Evolutionary conservation across 441 rosid species (phyloP).

Genomic region (Eruca vesicaria): DNA sequence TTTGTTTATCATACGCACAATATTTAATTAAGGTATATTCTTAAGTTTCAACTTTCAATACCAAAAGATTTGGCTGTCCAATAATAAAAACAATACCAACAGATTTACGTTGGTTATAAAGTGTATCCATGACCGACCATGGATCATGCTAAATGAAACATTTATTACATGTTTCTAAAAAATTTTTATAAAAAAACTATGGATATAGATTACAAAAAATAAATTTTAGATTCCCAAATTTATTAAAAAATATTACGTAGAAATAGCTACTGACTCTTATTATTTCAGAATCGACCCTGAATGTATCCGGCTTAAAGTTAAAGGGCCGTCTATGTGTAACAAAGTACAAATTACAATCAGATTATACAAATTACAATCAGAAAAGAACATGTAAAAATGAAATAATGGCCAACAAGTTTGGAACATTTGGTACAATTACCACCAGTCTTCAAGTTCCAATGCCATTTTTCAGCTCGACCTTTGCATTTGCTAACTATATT

Average conservation of each 20-base stretch:
- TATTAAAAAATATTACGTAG: too few species aligned
- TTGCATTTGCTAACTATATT: constrained; percentile 14
- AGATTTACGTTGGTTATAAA: not conserved
- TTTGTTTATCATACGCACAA: constrained; percentile 13
- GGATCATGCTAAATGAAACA: too few species aligned
- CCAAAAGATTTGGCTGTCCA: not conserved
- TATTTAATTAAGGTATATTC: not conserved
- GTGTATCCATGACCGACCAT: too few species aligned
- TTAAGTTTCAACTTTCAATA: not conserved
- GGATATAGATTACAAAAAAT: too few species aligned
- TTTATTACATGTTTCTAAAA: too few species aligned
- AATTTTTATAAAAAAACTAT: too few species aligned
- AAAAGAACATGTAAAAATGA: constrained; percentile 4
- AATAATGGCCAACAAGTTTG: constrained; percentile 27
- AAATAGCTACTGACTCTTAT: too few species aligned
- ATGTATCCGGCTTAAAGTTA: not conserved
- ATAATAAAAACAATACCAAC: not conserved
- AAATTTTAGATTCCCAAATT: too few species aligned
- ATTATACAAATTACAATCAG: not conserved
- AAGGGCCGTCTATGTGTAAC: not conserved
- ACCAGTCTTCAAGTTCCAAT: constrained; percentile 36
- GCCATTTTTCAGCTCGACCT: constrained; percentile 14
- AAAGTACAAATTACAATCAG: not conserved
- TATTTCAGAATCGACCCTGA: too few species aligned
- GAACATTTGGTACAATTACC: constrained; percentile 30